Conservation (phyloP, 257 asterid genomes). For the Gentiana straminea region DNA sequence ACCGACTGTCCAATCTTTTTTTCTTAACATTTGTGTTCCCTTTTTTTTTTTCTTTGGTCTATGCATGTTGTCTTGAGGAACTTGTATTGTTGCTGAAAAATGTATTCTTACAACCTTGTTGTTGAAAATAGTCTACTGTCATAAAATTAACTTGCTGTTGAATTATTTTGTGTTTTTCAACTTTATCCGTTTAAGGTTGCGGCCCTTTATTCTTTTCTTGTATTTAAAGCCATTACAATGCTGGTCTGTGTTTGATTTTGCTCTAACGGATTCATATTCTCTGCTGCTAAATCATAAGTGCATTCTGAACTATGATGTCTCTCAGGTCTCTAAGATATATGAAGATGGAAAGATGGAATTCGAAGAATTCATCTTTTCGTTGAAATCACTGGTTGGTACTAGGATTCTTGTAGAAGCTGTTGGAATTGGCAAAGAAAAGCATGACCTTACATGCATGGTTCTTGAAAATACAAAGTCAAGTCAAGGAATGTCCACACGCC, state of each 20-base stretch:
- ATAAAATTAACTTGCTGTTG: too few relatives aligned
- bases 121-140: too few relatives aligned
- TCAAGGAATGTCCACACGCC: slow-evolving; percentile 14
- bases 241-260: neutral
- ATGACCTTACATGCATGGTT: slow-evolving; percentile 46
- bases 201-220: too few relatives aligned
- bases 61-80: neutral
- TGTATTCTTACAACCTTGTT: too few relatives aligned
- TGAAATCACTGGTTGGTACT: slow-evolving; percentile 52
- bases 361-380: slow-evolving; percentile 39
- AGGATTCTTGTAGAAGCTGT: slow-evolving; percentile 50
- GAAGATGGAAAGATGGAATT: slow-evolving; percentile 38
- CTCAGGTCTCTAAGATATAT: slow-evolving; percentile 42
- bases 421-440: slow-evolving; percentile 51
- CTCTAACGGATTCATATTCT: neutral
- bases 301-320: slow-evolving; percentile 9
- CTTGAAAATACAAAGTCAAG: slow-evolving; percentile 38
- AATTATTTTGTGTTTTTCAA: too few relatives aligned
- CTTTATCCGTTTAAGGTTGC: too few relatives aligned
- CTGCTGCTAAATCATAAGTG: neutral
- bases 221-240: too few relatives aligned
- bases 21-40: neutral
- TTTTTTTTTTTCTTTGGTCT: neutral
- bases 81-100: too few relatives aligned
- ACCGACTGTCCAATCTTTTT: neutral